Evolutionary conservation across 257 asterid species (phyloP), one percentile per base, ranked within the genome.

Genomic region (Solanum corneliomulleri): DNA sequence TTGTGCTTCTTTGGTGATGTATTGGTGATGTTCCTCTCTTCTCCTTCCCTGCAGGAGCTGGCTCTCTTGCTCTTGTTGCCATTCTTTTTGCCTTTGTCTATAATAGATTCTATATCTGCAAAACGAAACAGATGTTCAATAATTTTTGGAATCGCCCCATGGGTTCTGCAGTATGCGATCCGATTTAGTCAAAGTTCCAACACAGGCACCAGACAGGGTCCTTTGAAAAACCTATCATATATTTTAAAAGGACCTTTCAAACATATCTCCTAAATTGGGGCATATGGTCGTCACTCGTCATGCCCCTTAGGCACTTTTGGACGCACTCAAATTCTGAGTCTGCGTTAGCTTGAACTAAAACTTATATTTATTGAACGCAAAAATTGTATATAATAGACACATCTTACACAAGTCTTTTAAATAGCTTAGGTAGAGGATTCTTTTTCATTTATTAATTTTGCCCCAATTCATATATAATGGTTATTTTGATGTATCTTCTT

Each of bases 31-130:
- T 85, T 44, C 93, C 93, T 44, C 90, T 89, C 90, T 91, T 95
- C 89, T 95, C 96, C 90, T 90, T 94, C 4, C 88, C 90, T 21
- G 91, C 87, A 29, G 85, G 37, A 70, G 80, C 75, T 14, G 29
- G 20, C 45, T 88, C 95, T 80, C 90, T 93, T 83, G 87, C 71
- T 78, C 91, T 92, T 68, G 98, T 87, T 82, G 96, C 92, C 98
- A 95, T 94, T 69, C 29, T 78, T 49, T 77, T 81, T 49, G 11
- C 45, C 27, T 81, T 49, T 49, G 29, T 18, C 66, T 29, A 49
- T 25, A 71, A 71, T 18, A 18, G 69, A 49, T 81, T 31, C 20
- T 81, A 81, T 52, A 81, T 33, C 85, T 31, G 45, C 58, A 74
- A 74, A 39, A 52, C n/a, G 7, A 18, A 52, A 52, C 11, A 18